Base-by-base conservation (phyloP, 2,329 filamentous ascomycete species). In the Eutypella sp. region DNA sequence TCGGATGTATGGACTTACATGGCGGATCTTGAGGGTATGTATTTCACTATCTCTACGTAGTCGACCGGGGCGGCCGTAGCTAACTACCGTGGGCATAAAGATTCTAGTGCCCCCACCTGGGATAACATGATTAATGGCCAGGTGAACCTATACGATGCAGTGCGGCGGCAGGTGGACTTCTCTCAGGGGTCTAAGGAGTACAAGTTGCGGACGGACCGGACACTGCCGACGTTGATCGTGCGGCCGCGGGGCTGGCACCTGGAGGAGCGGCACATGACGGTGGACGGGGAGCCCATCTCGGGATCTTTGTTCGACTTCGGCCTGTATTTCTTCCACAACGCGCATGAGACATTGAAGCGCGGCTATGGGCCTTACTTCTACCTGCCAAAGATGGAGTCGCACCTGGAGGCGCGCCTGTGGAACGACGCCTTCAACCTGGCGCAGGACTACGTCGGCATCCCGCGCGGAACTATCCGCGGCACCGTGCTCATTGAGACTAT, bases 71-170 rank as follows among this genome's bases (percentile, higher is more conserved):
- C n/a, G n/a, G n/a, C n/a, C 38, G 29, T 20, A 18, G 41, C 49
- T 59, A 23, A 58, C 47, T 53, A 46, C n/a, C n/a, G 25, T 52
- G 16, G 24, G 24, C 9, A 11, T 39, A 25, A 59, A 96, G 91
- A 97, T 69, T 96, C 93, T 6, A 93, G 80, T 63, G 91, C 93
- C 20, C 93, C 93, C 20, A 96, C 93, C 37, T 99, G 93, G 93
- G 90, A 96, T 57, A 97, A 97, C 75, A 97, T 97, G 91, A 85
- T 97, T 75, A 95, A 93, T 58, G 93, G 93, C 53, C 93, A 99
- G 72, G 84, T 96, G 57, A 99, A 97, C 75, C 81, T 99, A 47
- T 95, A 96, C 75, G 93, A 97, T 62, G 93, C 91, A 57, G 90
- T 95, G 65, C 88, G 93, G 62, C 85, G 82, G 58, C 87, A 96